Conservation (phyloP, 2,329 filamentous ascomycete species). For the Leptographium wingfieldii region DNA sequence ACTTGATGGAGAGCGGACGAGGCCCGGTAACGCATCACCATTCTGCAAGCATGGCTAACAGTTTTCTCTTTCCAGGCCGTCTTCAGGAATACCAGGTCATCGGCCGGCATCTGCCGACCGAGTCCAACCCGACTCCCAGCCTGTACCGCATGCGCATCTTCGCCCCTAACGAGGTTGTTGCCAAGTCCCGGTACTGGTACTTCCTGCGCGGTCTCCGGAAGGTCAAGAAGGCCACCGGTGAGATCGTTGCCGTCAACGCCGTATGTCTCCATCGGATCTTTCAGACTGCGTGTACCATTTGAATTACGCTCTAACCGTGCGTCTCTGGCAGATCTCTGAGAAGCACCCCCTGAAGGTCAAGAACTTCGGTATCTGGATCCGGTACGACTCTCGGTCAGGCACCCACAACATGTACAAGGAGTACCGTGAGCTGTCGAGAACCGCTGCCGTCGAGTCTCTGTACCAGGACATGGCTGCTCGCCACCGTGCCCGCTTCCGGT, state of each 20-base stretch:
- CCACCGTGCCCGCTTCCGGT: constrained; percentile 95
- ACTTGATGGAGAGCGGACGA: no score
- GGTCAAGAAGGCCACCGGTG: constrained; percentile 99
- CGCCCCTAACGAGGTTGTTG: constrained; percentile 92
- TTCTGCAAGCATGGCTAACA: constrained; percentile 10
- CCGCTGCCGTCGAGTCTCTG: constrained; percentile 87
- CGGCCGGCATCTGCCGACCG: constrained; percentile 95
- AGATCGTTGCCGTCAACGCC: constrained; percentile 95
- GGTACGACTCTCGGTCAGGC: constrained; percentile 98
- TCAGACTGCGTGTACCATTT: not conserved
- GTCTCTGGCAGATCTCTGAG: constrained; percentile 68
- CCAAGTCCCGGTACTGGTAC: constrained; percentile 99
- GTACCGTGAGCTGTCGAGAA: constrained; percentile 97
- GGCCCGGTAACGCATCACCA: not conserved
- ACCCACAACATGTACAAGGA: constrained; percentile 99
- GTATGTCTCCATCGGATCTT: constrained; percentile 40
- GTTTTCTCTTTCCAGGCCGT: constrained; percentile 54
- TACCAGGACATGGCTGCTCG: constrained; percentile 99
- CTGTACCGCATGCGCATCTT: constrained; percentile 99
- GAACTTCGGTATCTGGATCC: constrained; percentile 99
- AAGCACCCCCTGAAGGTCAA: constrained; percentile 99
- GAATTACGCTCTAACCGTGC: not conserved
- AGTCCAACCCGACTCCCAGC: constrained; percentile 93
- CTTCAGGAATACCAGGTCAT: constrained; percentile 99
- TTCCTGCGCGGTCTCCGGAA: constrained; percentile 98